Evolutionary conservation across 1,284 basidiomycete genomes (phyloP), one percentile per base, ranked within the genome.

Genomic region (Mycena citricolor): DNA sequence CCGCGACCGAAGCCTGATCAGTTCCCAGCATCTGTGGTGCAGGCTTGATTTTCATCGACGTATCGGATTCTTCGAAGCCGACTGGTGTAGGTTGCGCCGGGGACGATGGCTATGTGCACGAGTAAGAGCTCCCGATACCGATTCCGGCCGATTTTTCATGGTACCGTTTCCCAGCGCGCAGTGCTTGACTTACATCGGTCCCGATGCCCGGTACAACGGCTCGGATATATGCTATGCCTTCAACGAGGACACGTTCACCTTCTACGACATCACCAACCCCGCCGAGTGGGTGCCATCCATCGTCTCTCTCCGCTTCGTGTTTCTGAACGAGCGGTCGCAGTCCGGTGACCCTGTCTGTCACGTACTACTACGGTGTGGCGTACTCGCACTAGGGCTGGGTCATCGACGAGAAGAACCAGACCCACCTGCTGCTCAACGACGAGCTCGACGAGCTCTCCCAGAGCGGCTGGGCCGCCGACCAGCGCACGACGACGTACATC

Each of bases 51-150:
- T 63, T 61, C 48, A 44, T 56, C 13, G 61, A 60, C 34, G 54
- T 63, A 16, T 35, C 51, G 30, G 57, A 63, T 34, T 59, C 61
- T 8, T 31, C 54, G 8, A 58, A 58, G n/a, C 61, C 61, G 1
- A 52, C 45, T n/a, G 42, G 47, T 6, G 45, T 47, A 5, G 61
- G 61, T 8, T 59, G 43, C 26, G 54, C 57, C 7, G 48, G 47
- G 13, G 56, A 55, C 12, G 61, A 63, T 44, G 61, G 61, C 23
- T 63, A 63, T 35, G 61, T 62, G 4, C 61, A 63, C 39, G 61
- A 63, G 57, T 52, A 30, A 12, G 51, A n/a, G n/a, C n/a, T n/a
- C n/a, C n/a, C n/a, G n/a, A n/a, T 47, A 13, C 13, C 14, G 24
- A n/a, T n/a, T n/a, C n/a, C n/a, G n/a, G n/a, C n/a, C n/a, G n/a